Conservation (phyloP, 768 basidiomycete species). For the Boletus rubescentipes region DNA sequence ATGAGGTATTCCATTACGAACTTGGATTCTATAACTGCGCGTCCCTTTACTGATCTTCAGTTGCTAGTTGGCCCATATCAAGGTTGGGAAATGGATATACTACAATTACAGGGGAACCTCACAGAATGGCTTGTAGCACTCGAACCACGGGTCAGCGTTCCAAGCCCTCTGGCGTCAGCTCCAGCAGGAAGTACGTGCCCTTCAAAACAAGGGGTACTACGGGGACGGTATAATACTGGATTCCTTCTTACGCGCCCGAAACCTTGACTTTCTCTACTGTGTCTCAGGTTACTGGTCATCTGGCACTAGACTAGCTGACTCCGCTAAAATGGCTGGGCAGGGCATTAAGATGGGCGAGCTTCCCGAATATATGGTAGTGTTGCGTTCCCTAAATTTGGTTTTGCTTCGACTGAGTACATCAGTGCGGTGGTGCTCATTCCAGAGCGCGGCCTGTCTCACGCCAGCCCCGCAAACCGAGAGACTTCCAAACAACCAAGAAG, state of each 20-base stretch:
- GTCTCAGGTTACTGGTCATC: conserved; percentile 79
- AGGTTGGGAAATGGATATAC: conserved; percentile 41
- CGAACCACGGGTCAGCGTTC: conserved; percentile 77
- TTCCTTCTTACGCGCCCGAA: not conserved
- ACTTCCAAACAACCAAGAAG: conserved; percentile 60
- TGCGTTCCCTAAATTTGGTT: not conserved
- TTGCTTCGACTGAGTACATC: not conserved
- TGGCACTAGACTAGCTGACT: conserved; percentile 68
- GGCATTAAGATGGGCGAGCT: conserved; percentile 56
- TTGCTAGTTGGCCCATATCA: conserved; percentile 74
- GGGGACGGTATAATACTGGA: conserved; percentile 60
- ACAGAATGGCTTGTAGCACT: conserved; percentile 48
- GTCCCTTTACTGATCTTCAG: conserved; percentile 6
- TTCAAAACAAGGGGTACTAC: conserved; percentile 78
- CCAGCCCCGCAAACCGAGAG: conserved; percentile 50
- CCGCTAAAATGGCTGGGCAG: conserved; percentile 49
- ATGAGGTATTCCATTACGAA: conserved; percentile 56
- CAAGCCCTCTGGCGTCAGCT: conserved; percentile 73
- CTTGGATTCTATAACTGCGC: conserved; percentile 5
- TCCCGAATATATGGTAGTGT: conserved; percentile 72
- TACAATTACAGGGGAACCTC: not conserved
- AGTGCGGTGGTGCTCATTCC: conserved; percentile 82
- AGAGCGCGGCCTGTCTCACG: conserved; percentile 53
- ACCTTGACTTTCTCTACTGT: conserved; percentile 3
- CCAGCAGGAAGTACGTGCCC: conserved; percentile 58